These are phyloP conservation scores for Ichthyophthirius multifiliis DNA, from an alignment of 169 alveolate genomes.

Conservation along the genomic window DNA sequence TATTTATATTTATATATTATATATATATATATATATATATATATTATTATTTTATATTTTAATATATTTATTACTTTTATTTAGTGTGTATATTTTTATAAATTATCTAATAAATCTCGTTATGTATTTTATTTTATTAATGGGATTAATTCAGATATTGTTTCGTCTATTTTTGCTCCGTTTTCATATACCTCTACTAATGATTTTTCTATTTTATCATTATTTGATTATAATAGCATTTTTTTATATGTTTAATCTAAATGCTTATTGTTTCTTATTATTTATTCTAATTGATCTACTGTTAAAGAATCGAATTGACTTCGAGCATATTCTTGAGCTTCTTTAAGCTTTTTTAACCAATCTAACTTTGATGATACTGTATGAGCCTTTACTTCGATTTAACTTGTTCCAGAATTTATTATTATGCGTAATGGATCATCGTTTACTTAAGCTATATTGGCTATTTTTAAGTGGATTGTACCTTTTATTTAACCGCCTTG, in stretches of 20 bases:
- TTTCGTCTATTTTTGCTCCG: not conserved
- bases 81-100: not conserved
- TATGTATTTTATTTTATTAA: not conserved
- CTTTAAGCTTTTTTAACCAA: constrained; percentile 48
- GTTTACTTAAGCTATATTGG: constrained; percentile 35
- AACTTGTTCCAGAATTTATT: constrained; percentile 48
- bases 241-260: not conserved
- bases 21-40: too few species aligned
- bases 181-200: constrained; percentile 7
- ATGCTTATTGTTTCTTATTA: not conserved
- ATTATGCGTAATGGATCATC: constrained; percentile 42
- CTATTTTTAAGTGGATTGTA: constrained; percentile 39
- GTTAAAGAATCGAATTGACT: constrained; percentile 25
- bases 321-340: constrained; percentile 12
- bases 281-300: not conserved
- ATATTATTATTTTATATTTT: too few species aligned
- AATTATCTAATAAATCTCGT: not conserved
- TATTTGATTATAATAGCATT: constrained; percentile 8
- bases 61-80: not conserved
- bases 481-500: constrained; percentile 25
- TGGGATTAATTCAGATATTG: not conserved
- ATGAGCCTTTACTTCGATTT: constrained; percentile 39
- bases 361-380: constrained; percentile 33
- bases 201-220: constrained; percentile 11
- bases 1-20: not conserved